Percentiles rank a stretch among this genome's conserved stretches.
Evolutionary conservation across 495 filamentous ascomycete species (phyloP).

Genomic region (Evansstolkia leycettana): DNA sequence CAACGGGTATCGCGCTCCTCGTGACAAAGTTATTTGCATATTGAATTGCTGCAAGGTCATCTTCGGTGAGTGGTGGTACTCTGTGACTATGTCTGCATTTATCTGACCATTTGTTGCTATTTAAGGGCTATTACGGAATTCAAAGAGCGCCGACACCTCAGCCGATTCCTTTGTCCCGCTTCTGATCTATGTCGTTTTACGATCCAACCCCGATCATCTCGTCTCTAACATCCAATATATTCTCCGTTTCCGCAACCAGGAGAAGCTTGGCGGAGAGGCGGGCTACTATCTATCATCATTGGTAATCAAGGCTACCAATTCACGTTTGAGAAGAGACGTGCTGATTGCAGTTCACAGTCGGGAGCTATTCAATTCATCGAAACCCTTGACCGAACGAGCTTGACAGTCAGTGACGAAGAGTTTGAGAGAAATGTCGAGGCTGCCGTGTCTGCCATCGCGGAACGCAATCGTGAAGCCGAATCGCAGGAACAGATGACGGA

Average conservation of each 20-base stretch:
- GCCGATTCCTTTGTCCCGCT: constrained; percentile 94
- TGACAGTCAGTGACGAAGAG: constrained; percentile 89
- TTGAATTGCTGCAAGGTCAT: constrained; percentile 99
- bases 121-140: constrained; percentile 74
- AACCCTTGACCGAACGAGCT: constrained; percentile 80
- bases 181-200: constrained; percentile 89
- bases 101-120: background rate
- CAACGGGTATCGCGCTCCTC: constrained; percentile 84
- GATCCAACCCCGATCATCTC: constrained; percentile 86
- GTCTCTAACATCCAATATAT: constrained; percentile 99
- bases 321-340: background rate
- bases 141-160: constrained; percentile 76
- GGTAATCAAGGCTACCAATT: constrained; percentile 35
- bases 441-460: constrained; percentile 90
- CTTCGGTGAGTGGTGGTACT: constrained; percentile 51
- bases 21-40: constrained; percentile 97
- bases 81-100: constrained; percentile 6
- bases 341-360: constrained; percentile 42
- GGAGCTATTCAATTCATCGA: constrained; percentile 96
- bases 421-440: constrained; percentile 93
- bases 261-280: constrained; percentile 91
- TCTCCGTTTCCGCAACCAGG: constrained; percentile 88
- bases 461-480: constrained; percentile 56
- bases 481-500: constrained; percentile 47
- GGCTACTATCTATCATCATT: constrained; percentile 98